Evolutionary conservation across 1,284 basidiomycete genomes (phyloP).

Genomic region (Austroboletus sp.): DNA sequence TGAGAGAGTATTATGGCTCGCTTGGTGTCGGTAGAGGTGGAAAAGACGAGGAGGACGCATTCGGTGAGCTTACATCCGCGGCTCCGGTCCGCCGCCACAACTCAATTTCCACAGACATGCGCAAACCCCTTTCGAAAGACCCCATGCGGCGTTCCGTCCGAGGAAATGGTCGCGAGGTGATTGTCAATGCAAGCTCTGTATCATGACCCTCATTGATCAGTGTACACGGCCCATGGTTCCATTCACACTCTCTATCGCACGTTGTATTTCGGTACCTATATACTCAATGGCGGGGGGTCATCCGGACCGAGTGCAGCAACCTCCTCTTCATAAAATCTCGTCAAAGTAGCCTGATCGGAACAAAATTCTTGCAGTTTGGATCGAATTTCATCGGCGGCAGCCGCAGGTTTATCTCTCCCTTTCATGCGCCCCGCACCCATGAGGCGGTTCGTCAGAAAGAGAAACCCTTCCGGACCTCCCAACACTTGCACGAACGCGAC

Average conservation of each 20-base stretch:
- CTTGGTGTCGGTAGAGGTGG: constrained; percentile 62
- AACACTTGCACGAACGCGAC: constrained; percentile 82
- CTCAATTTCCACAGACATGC: constrained; percentile 61
- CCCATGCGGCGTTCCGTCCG: constrained; percentile 57
- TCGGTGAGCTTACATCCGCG: constrained; percentile 55
- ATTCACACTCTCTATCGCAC: constrained; percentile 6
- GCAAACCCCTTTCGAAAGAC: constrained; percentile 72
- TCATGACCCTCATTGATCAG: constrained; percentile 36
- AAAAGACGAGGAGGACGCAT: constrained; percentile 83
- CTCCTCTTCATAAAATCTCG: constrained; percentile 68
- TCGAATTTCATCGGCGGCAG: constrained; percentile 55
- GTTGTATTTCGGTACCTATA: constrained; percentile 23
- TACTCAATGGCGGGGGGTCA: constrained; percentile 57
- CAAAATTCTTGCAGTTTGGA: constrained; percentile 61
- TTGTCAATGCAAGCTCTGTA: constrained; percentile 65
- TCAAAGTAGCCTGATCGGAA: constrained; percentile 48
- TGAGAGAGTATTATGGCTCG: constrained; percentile 80
- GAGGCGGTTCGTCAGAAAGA: constrained; percentile 83
- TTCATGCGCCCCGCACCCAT: constrained; percentile 63
- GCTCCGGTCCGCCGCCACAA: not conserved
- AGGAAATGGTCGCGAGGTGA: constrained; percentile 63
- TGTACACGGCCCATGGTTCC: constrained; percentile 3
- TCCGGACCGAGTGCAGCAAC: constrained; percentile 49
- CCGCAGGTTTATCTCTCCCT: constrained; percentile 44
- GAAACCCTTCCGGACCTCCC: constrained; percentile 71